Conservation (phyloP, 1,284 basidiomycete genomes). For the Sanghuangporus weigelae region DNA sequence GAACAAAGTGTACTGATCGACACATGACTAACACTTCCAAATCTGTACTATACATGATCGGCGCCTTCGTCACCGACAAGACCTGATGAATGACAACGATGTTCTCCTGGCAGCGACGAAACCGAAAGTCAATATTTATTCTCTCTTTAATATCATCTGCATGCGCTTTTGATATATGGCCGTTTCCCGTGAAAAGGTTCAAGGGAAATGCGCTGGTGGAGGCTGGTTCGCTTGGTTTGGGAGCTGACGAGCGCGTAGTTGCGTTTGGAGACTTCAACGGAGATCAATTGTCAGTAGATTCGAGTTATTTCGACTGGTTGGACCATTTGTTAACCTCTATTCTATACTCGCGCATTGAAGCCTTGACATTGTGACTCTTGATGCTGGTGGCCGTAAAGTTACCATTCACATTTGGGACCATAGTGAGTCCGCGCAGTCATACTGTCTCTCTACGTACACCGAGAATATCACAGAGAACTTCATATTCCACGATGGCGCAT, state of each 20-base stretch:
- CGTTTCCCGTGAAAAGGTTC: slow-evolving; percentile 81
- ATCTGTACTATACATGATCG: not conserved
- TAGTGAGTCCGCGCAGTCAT: slow-evolving; percentile 36
- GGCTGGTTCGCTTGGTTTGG: slow-evolving; percentile 79
- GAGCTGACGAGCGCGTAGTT: slow-evolving; percentile 65
- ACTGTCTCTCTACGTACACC: not conserved
- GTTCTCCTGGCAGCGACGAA: slow-evolving; percentile 15
- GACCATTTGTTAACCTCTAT: slow-evolving; percentile 2
- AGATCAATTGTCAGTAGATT: slow-evolving; percentile 78
- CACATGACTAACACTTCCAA: not conserved
- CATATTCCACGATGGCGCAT: slow-evolving; percentile 47
- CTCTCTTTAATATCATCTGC: not conserved
- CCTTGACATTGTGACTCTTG: slow-evolving; percentile 78
- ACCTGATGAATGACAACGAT: not conserved
- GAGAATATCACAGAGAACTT: slow-evolving; percentile 33
- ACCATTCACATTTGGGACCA: slow-evolving; percentile 83
- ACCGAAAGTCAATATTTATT: not conserved
- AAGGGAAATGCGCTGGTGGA: slow-evolving; percentile 80
- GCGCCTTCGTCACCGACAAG: no score
- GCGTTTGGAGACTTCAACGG: slow-evolving; percentile 95
- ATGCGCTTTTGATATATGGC: slow-evolving; percentile 50
- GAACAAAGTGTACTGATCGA: not conserved
- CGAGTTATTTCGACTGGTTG: not conserved
- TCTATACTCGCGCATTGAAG: slow-evolving; percentile 34
- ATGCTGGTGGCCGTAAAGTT: slow-evolving; percentile 66